Evolutionary conservation across 169 alveolate genomes (phyloP), one percentile per base, ranked within the genome.

Genomic region (Cryptosporidium andersoni): DNA sequence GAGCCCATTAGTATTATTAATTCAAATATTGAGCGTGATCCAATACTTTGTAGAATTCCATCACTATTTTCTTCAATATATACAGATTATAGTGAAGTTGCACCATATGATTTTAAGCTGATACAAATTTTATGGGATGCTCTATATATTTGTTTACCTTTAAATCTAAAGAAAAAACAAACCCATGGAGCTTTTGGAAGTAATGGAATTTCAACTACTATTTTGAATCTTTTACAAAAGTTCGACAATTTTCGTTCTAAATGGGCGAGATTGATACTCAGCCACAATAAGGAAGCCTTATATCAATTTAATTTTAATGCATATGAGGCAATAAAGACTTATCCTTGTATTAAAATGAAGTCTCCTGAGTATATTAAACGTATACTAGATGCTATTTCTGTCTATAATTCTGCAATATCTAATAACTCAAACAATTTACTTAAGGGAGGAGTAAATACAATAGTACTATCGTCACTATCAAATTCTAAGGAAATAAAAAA

Each of bases 241-340:
- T 74, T 56, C 40, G 85, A 74, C 5, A 58, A 58, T 12, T 74
- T 74, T 37, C 52, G 68, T 43, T 45, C 67, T 8, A 74, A 74
- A 45, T 74, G 85, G 85, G 67, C 67, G 5, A 74, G 85, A 14
- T 47, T 74, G 36, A 62, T 74, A 1, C 67, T 74, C 7, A 74
- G 60, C 39, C 85, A 74, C 63, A 74, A 74, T 40, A 66, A 74
- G 36, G 85, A 74, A 58, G 85, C 67, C 6, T 8, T 58, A 34
- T 74, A 74, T 45, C 85, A 74, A 74, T 62, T 74, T 49, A 68
- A 74, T 14, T 48, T 74, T 8, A 74, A 74, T 45, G 85, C 85
- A 2, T 74, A 55, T 58, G 85, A 74, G 45, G 39, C 68, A 40
- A 74, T 74, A 8, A 74, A 52, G 1, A 74, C 55, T 53, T 74